Percentiles rank a stretch among this genome's conserved stretches.
These are phyloP conservation scores for Aristolochia californica DNA, from an alignment of 164 flowering plant genomes.

Conservation along the genomic window DNA sequence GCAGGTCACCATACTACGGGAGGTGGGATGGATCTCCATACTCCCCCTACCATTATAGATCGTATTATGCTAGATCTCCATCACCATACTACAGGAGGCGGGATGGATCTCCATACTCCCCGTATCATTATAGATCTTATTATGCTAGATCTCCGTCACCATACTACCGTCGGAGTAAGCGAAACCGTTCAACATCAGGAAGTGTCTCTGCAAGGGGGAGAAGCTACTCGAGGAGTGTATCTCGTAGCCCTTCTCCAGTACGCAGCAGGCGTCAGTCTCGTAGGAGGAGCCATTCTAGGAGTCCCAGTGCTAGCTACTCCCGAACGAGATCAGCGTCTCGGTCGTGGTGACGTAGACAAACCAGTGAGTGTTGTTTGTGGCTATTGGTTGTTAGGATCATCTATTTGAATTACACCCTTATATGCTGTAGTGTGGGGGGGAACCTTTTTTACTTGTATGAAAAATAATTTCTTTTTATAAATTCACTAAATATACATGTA, in stretches of 20 bases:
- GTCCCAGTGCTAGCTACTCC: neutral
- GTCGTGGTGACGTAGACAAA: too few relatives aligned
- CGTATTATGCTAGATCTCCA: too few relatives aligned
- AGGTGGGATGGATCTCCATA: constrained; percentile 10
- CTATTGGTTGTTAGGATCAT: too few relatives aligned
- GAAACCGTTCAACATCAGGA: neutral
- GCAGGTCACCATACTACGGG: constrained; percentile 4
- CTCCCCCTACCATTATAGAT: constrained; percentile 1
- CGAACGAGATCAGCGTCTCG: constrained; percentile 1
- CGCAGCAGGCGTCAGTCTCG: constrained; percentile 1
- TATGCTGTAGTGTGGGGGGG: too few relatives aligned
- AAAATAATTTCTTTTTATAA: too few relatives aligned
- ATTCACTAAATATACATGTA: too few relatives aligned
- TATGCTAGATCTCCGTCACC: constrained; percentile 6
- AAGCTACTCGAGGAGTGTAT: constrained; percentile 2
- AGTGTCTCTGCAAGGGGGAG: constrained; percentile 5
- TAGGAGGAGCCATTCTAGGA: constrained; percentile 4
- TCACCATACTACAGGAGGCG: constrained; percentile 6
- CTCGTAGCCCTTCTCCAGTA: constrained; percentile 1
- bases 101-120: constrained; percentile 11
- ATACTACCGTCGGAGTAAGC: constrained; percentile 2
- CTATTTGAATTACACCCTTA: too few relatives aligned
- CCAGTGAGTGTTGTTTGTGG: too few relatives aligned
- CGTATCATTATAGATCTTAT: neutral
- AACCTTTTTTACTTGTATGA: too few relatives aligned